Percentiles rank a stretch among this genome's conserved stretches.
Evolutionary conservation across 306 rosid species (phyloP).

Genomic region (Fragaria ananassa): DNA sequence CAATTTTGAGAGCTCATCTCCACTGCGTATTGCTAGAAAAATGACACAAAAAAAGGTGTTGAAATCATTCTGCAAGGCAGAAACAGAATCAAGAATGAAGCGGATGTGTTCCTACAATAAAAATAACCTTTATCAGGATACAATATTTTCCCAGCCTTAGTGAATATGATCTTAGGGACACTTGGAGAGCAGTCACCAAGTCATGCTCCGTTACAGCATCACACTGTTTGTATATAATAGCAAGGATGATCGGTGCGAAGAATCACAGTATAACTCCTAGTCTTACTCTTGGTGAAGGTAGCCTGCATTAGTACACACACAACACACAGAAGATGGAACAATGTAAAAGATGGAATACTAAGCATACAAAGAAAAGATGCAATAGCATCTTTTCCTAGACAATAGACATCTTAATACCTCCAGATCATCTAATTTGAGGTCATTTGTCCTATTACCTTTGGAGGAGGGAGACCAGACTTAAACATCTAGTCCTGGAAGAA

Average conservation of each 20-base stretch:
- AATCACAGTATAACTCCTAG: conserved; percentile 19
- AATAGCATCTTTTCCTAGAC: too few relatives aligned
- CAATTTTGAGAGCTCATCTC: conserved; percentile 78
- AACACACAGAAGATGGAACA: too few relatives aligned
- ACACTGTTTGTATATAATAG: conserved; percentile 39
- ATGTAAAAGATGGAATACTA: too few relatives aligned
- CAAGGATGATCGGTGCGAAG: not conserved
- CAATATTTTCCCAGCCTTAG: conserved; percentile 81
- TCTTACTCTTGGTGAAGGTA: conserved; percentile 95
- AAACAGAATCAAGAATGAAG: conserved; percentile 3
- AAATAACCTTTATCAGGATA: conserved; percentile 70
- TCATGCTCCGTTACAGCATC: conserved; percentile 83
- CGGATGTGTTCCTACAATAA: not conserved
- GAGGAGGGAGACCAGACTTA: too few relatives aligned
- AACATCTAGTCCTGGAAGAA: too few relatives aligned
- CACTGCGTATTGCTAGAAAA: conserved; percentile 58
- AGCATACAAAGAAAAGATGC: too few relatives aligned
- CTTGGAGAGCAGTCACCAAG: conserved; percentile 66
- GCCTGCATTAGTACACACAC: conserved; percentile 33
- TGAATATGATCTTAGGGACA: conserved; percentile 83
- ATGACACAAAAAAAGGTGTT: conserved; percentile 17
- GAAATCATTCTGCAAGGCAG: conserved; percentile 4
- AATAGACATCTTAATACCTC: too few relatives aligned
- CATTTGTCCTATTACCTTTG: too few relatives aligned
- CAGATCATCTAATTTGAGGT: too few relatives aligned